Conservation (phyloP, 2,329 filamentous ascomycete species). For the Venturia aucupariae region DNA sequence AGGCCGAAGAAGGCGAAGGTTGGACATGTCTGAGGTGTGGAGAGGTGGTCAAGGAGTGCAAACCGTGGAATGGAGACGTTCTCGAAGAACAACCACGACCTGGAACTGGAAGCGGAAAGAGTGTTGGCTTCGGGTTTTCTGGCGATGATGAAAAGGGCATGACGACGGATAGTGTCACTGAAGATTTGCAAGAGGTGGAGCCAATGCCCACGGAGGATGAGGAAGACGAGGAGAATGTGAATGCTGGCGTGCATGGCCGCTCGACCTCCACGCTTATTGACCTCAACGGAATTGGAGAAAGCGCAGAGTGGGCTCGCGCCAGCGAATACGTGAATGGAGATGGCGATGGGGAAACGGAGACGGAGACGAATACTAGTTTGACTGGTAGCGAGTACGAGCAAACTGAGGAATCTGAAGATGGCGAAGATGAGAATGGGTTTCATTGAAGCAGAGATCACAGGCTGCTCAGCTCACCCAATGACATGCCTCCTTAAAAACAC, state of each 20-base stretch:
- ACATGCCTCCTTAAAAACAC: neutral
- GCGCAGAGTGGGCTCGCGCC: conserved; percentile 13
- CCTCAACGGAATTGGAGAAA: conserved; percentile 9
- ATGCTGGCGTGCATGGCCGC: neutral
- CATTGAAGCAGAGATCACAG: neutral
- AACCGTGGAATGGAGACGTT: conserved; percentile 87
- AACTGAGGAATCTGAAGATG: conserved; percentile 7
- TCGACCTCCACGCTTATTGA: neutral
- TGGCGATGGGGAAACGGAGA: conserved; percentile 13
- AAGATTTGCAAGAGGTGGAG: conserved; percentile 9
- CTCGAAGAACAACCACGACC: conserved; percentile 42
- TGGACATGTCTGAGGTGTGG: conserved; percentile 89
- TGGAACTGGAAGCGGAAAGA: conserved; percentile 17
- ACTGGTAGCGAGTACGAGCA: conserved; percentile 9
- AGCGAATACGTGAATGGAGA: conserved; percentile 5
- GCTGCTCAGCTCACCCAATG: neutral
- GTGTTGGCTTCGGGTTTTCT: conserved; percentile 16
- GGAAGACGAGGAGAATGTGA: neutral
- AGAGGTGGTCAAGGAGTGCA: conserved; percentile 72
- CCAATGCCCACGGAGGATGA: conserved; percentile 6
- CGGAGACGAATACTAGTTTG: conserved; percentile 10
- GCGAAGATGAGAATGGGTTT: conserved; percentile 1
- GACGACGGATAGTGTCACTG: neutral
- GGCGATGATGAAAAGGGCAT: neutral
- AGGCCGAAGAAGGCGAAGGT: conserved; percentile 87